Percentiles rank a stretch among this genome's conserved stretches.
phyloP scores from a whole-genome alignment of 768 basidiomycete species.

The Panellus pusillus region DNA sequence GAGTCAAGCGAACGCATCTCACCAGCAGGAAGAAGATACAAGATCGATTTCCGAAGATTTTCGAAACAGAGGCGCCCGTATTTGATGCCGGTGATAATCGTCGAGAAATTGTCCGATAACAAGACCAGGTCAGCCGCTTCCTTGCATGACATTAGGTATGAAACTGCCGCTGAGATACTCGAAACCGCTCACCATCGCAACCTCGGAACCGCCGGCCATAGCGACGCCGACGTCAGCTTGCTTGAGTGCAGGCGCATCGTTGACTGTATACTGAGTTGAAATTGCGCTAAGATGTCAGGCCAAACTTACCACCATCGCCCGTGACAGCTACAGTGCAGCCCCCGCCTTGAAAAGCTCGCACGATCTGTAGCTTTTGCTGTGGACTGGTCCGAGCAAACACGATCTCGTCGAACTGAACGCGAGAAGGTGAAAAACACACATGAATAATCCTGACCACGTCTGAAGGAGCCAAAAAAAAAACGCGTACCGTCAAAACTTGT shows the following conservation, averaged over 20 bases:
- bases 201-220: constrained; percentile 53
- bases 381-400: constrained; percentile 67
- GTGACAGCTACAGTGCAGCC: constrained; percentile 62
- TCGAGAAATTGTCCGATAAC: constrained; percentile 59
- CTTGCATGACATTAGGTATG: constrained; percentile 4
- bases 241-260: constrained; percentile 58
- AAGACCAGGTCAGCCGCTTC: constrained; percentile 66
- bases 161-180: neutral
- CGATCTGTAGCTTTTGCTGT: constrained; percentile 65
- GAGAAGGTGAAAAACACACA: constrained; percentile 10
- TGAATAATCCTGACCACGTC: neutral
- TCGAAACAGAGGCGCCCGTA: constrained; percentile 68
- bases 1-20: constrained; percentile 30
- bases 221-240: constrained; percentile 64
- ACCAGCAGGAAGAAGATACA: constrained; percentile 53
- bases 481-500: constrained; percentile 24
- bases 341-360: constrained; percentile 53
- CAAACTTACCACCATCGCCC: constrained; percentile 50
- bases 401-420: constrained; percentile 42
- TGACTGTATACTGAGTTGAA: constrained; percentile 32
- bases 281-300: neutral
- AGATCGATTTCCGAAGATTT: constrained; percentile 57
- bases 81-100: constrained; percentile 62
- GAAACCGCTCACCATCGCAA: constrained; percentile 34
- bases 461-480: neutral